Base-by-base conservation (phyloP, 345 rosid genomes). In the Hevea brasiliensis region DNA sequence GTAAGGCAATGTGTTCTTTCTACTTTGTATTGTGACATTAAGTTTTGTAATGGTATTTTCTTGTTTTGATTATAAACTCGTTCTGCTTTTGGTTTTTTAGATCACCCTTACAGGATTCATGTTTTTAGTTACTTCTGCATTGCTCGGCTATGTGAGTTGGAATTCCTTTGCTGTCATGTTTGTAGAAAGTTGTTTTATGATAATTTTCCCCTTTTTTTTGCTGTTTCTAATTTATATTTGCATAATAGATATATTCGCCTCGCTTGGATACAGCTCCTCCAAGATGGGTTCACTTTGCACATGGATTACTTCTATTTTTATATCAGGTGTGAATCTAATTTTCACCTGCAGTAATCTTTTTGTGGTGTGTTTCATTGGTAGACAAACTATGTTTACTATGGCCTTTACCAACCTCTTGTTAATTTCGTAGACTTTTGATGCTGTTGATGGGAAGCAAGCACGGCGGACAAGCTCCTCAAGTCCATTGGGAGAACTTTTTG, bases 361-460 rank as follows among this genome's bases (percentile, higher is more conserved):
- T 35, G 40, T 61, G n/a, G 68, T 53, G 50, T 3, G 17, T 57
- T 27, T 17, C 24, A 23, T 32, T 23, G 10, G 27, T 26, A 21
- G 61, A n/a, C 21, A 27, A 65, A 41, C n/a, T 50, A 59, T 74
- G 42, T 35, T 74, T 45, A 50, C 14, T 42, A 48, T 66, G 68
- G 40, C n/a, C 47, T 50, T 56, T 61, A 21, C 54, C 72, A 74
- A 73, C 35, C 37, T 71, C 56, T 61, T 26, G 8, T 21, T 4
- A 18, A 48, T 59, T 81, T 55, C n/a, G 4, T 32, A 96, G 99
- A 96, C 99, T 61, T 96, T 96, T 84, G 99, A 96, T 85, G 96
- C 93, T 73, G 92, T 96, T 79, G 99, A 93, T 82, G 99, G 99
- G 57, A 96, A 96, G 77, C 99, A 96, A 93, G 98, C 99, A 24